These are phyloP conservation scores for Pyrus communis DNA, from an alignment of 306 rosid species.

Conservation along the genomic window DNA sequence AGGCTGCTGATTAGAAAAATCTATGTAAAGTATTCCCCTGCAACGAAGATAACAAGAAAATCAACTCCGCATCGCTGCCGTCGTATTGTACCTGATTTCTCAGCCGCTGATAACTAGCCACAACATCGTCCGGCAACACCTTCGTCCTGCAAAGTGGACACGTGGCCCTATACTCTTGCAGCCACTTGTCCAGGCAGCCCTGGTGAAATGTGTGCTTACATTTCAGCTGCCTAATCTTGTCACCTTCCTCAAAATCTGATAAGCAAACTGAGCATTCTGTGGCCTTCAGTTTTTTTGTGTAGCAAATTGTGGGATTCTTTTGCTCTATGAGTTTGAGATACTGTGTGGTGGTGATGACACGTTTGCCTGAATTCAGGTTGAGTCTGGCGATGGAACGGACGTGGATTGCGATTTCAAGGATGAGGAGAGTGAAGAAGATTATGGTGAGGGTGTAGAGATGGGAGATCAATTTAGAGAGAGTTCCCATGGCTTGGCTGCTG, in stretches of 20 bases:
- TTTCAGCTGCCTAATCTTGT: slow-evolving; percentile 49
- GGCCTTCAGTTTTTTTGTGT: slow-evolving; percentile 4
- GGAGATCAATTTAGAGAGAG: slow-evolving; percentile 50
- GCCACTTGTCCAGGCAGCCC: slow-evolving; percentile 82
- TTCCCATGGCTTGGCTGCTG: slow-evolving; percentile 37
- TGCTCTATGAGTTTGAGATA: slow-evolving; percentile 67
- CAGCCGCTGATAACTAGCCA: slow-evolving; percentile 38
- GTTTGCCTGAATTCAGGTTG: slow-evolving; percentile 28
- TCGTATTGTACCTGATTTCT: slow-evolving; percentile 54
- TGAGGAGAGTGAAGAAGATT: slow-evolving; percentile 46
- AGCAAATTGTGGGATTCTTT: slow-evolving; percentile 47
- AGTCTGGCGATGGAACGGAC: slow-evolving; percentile 29
- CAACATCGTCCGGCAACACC: slow-evolving; percentile 67
- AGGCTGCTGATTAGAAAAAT: slow-evolving; percentile 28
- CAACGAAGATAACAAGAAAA: slow-evolving; percentile 54
- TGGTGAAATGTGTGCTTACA: slow-evolving; percentile 76
- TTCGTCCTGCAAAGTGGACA: slow-evolving; percentile 86
- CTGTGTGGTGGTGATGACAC: slow-evolving; percentile 49
- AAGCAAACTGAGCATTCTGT: slow-evolving; percentile 75
- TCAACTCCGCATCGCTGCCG: slow-evolving; percentile 44
- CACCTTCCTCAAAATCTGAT: slow-evolving; percentile 70
- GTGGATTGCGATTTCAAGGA: slow-evolving; percentile 38
- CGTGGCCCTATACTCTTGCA: slow-evolving; percentile 60
- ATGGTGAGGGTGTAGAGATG: slow-evolving; percentile 45
- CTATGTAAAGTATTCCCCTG: slow-evolving; percentile 44